These are phyloP conservation scores for Cunninghamia lanceolata DNA, from an alignment of 75 land plant genomes.

Conservation along the genomic window DNA sequence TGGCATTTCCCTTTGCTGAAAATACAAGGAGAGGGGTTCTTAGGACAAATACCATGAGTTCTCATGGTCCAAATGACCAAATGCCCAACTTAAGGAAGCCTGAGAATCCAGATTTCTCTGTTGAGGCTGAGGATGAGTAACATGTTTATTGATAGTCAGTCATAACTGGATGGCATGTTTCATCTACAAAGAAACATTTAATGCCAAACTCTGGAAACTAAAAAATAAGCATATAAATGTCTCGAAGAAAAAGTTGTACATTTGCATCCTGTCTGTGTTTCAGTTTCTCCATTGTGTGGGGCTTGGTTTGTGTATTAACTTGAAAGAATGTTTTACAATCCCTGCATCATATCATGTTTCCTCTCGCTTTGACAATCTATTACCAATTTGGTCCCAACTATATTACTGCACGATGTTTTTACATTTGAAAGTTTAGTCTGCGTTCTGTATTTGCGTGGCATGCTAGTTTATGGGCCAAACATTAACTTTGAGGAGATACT, in stretches of 20 bases:
- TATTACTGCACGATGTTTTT: not conserved
- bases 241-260: not conserved
- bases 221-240: not conserved
- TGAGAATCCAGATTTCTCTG: slow-evolving; percentile 67
- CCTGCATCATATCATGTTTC: not conserved
- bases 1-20: slow-evolving; percentile 68
- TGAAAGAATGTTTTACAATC: not conserved
- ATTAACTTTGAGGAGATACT: not conserved
- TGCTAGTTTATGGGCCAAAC: not conserved
- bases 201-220: not conserved
- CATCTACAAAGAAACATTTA: not conserved
- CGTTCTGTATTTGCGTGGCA: not conserved
- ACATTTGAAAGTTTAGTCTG: not conserved
- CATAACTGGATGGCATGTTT: not conserved
- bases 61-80: slow-evolving; percentile 17
- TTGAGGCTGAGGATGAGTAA: slow-evolving; percentile 35
- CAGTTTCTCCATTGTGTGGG: not conserved
- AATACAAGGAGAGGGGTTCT: slow-evolving; percentile 59
- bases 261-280: not conserved
- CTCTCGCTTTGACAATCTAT: not conserved
- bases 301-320: not conserved
- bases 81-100: slow-evolving; percentile 61
- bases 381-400: not conserved
- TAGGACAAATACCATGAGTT: slow-evolving; percentile 30
- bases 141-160: not conserved